Base-by-base conservation (phyloP, 2,329 filamentous ascomycete genomes). In the Scytalidium sp. region DNA sequence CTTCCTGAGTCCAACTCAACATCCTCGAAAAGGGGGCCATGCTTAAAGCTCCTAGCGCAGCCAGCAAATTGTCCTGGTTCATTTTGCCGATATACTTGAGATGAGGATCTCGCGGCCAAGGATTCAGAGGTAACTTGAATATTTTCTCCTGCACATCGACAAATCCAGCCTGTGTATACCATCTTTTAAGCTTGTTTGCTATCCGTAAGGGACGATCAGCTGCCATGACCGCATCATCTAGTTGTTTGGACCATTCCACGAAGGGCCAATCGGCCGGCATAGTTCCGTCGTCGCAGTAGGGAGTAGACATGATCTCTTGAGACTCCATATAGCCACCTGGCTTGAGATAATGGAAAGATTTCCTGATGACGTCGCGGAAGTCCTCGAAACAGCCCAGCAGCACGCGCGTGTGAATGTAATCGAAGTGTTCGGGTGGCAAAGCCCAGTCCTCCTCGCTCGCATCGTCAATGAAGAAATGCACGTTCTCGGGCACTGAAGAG, bases 401-500 rank as follows among this genome's bases (percentile, higher is more conserved):
- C 50, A 76, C 69, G 20, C 78, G 75, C 1, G 76, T 70, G 61
- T 84, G 81, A 43, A 87, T 72, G 56, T 75, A 79, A 62, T 85
- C 81, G 54, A 83, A 80, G 46, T 70, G 68, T 46, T 71, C 56
- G 0, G 66, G 59, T 8, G 72, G 67, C 43, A 67, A 78, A 63
- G 65, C 77, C 69, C 69, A 73, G 13, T 67, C 56, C 19, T 64
- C 66, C 75, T 55, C 23, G 15, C 41, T 27, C 13, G 52, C 54
- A 25, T 56, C 54, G 21, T 54, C 52, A 40, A 91, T 77, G 51
- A 82, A 81, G 55, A 90, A 91, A 53, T 81, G 80, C 19, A 90
- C 84, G 56, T 90, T 91, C 13, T 79, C 78, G 0, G 87, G 86
- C 1, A 88, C 83, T 45, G 79, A 72, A 10, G 70, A 70, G 3